Base-by-base conservation (phyloP, 2,329 filamentous ascomycete species). In the Blumeriella jaapii region DNA sequence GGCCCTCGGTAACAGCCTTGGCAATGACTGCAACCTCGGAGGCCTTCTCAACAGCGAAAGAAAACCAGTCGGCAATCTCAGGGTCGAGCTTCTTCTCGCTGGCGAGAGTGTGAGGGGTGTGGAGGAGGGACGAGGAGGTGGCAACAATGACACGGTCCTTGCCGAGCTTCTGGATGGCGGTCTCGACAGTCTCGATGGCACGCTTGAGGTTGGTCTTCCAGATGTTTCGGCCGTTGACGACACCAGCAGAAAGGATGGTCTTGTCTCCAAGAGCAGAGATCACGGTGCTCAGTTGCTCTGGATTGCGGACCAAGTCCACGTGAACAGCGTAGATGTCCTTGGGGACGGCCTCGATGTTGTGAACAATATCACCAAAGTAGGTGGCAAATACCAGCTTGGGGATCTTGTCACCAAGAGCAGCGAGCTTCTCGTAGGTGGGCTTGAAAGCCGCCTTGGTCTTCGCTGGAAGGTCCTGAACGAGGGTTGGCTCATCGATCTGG, bases 181-280 rank as follows among this genome's bases (percentile, higher is more conserved):
- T 69, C 76, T 96, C 85, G 44, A 91, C 81, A 47, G 69, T 75
- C 71, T 91, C 87, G 49, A 98, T 93, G 57, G 91, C 86, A 55
- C 76, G 77, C 76, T 93, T 82, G 69, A 95, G 82, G 79, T 96
- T 93, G 67, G 86, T 95, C 83, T 98, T 98, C 91, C 91, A 98
- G 73, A 98, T 96, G 76, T 98, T 98, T 58, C 91, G 86, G 56
- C 91, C 91, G 56, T 98, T 87, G 51, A 98, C 91, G 54, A 98
- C 82, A 84, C 91, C 91, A 48, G 78, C 82, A 50, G 91, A 98
- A 50, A 98, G 79, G 52, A 86, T 65, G 60, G 94, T 93, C 62
- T 86, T 85, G 60, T 84, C 65, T 61, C 85, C 86, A 48, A 98
- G 77, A 56, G 86, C 79, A 57, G 68, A 71, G 52, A 85, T 63